phyloP scores from a whole-genome alignment of 176 grass and related monocot genomes.

The Leersia perrieri region DNA sequence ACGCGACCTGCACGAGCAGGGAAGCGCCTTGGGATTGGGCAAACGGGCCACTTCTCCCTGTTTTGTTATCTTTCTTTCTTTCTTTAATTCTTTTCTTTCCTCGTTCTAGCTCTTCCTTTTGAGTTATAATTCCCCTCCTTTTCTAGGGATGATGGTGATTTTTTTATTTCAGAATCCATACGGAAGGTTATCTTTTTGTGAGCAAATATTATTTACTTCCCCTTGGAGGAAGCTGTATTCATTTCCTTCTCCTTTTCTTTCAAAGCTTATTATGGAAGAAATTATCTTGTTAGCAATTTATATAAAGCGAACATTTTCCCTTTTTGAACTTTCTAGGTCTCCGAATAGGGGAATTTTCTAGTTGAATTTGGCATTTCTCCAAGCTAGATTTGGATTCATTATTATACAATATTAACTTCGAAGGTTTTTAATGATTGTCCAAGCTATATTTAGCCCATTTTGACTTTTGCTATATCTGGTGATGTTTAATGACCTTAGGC shows the following conservation, averaged over 20 bases:
- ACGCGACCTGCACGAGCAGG: not conserved
- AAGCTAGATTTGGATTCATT: too few relatives aligned
- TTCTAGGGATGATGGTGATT: too few relatives aligned
- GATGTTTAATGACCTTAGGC: too few relatives aligned
- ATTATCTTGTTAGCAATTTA: not conserved
- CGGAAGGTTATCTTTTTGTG: too few relatives aligned
- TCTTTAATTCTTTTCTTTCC: not conserved
- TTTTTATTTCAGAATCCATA: too few relatives aligned
- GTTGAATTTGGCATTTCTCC: too few relatives aligned
- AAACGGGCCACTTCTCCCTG: constrained; percentile 1
- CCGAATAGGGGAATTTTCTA: too few relatives aligned
- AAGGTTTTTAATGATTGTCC: too few relatives aligned
- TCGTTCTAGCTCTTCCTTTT: not conserved
- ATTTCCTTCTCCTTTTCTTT: not conserved
- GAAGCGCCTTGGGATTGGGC: constrained; percentile 6
- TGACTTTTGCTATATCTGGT: too few relatives aligned
- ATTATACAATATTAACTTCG: too few relatives aligned
- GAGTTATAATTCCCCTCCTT: too few relatives aligned
- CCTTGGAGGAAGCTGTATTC: not conserved
- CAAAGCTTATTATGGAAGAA: not conserved
- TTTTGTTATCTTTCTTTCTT: not conserved
- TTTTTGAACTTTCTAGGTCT: not conserved
- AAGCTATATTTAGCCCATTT: too few relatives aligned
- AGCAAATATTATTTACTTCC: not conserved
- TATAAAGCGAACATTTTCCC: not conserved